Evolutionary conservation across 2,329 filamentous ascomycete genomes (phyloP), one percentile per base, ranked within the genome.

Genomic region (Cladophialophora psammophila): DNA sequence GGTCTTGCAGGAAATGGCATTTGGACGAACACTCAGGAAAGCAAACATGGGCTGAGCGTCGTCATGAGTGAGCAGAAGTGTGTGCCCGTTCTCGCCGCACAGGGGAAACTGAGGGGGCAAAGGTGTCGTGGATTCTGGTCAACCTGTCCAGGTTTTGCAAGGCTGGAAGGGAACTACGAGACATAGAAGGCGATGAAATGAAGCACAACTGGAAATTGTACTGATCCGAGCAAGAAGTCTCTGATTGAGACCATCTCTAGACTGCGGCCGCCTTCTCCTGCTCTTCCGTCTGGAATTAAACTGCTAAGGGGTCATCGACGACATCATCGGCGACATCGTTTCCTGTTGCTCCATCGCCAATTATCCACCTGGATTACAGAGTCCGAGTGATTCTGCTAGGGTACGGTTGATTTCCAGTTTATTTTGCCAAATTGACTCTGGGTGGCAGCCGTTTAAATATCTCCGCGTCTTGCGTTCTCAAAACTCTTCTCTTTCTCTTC

Each of bases 401-500:
- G 26, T 26, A 26, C 45, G 6, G 6, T 26, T 26, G 8, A 26
- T 50, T 20, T 26, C 45, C 18, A 12, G 3, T 9, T 26, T 18
- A 26, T 20, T 12, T 12, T 13, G 52, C 52, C 52, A 55, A 20
- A 20, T 32, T 54, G 26, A 35, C 15, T 26, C 18, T 18, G 31
- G 32, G 13, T n/a, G 52, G 52, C 34, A 36, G 52, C 45, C 10
- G 34, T 42, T 52, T 32, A 61, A 61, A 56, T 63, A 63, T 63
- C 52, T 34, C 20, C 32, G 53, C 40, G 20, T 57, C 55, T 35
- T 56, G 38, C 10, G n/a, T 54, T 53, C 26, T 26, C 50, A 54
- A 34, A 38, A 64, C 32, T 31, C 53, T 50, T 12, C 20, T 50
- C 45, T 60, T 53, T 60, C 48, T 50, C 56, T 48, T 18, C n/a